Base-by-base conservation (phyloP, 352 stramenopile species). In the Lagenidium giganteum region DNA sequence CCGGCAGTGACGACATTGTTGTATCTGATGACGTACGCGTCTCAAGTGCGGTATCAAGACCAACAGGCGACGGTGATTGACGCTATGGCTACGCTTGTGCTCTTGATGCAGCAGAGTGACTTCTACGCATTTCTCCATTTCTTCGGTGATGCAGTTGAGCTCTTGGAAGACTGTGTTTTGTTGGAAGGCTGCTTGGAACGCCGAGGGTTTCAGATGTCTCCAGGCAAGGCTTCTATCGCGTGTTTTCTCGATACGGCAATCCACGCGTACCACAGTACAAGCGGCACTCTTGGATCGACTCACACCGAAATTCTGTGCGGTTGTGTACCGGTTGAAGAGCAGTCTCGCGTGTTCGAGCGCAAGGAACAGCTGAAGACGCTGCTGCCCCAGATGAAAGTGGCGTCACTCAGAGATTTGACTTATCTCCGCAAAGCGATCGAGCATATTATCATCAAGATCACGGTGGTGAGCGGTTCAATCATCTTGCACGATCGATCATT, bases 221-320 rank as follows among this genome's bases (percentile, higher is more conserved):
- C 21, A 8, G 41, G 25, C 5, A 13, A 6, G 5, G 56, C 43
- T 21, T 47, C 45, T 3, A 39, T 65, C 9, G 44, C 56, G 30
- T 65, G 56, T 34, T 65, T 47, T 39, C 36, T 65, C 23, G 53
- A 65, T 35, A 65, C 56, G 2, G 56, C 50, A 4, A 59, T 65
- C 9, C 56, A 65, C 25, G 42, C 56, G 3, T 65, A 55, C 33
- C 51, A 65, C 26, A 35, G 56, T 20, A 44, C 49, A 8, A 46
- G 53, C 16, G 56, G 56, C 9, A 28, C 45, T 18, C 41, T 65
- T 9, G 50, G 39, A 23, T 46, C 49, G 6, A 43, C 5, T 2
- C 47, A 44, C 0, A 46, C 17, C 8, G 20, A 38, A 5, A 27
- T 54, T 37, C 22, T 65, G 9, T 65, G 56, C 30, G 56, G 56